A percentile compares a stretch with the other conserved stretches of the same genome.
These are phyloP conservation scores for Candida patagonica DNA, from an alignment of 805 yeast genomes.

Conservation along the genomic window DNA sequence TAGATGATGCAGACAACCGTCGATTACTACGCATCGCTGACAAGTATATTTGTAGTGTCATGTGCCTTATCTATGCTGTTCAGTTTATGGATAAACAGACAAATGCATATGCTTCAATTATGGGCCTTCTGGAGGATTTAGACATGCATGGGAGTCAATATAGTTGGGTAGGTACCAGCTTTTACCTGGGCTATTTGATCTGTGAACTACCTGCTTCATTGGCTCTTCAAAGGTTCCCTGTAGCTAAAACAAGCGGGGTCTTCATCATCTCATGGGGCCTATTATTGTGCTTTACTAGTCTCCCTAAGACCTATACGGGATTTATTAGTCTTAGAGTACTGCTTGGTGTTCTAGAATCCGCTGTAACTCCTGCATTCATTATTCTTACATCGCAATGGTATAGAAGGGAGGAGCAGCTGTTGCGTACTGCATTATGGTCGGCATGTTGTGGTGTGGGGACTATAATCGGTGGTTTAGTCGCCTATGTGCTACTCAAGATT, in stretches of 20 bases:
- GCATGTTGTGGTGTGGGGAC: conserved; percentile 37
- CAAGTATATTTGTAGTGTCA: conserved; percentile 39
- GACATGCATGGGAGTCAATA: conserved; percentile 36
- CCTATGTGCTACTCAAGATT: conserved; percentile 34
- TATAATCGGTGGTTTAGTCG: conserved; percentile 38
- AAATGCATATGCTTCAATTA: conserved; percentile 42
- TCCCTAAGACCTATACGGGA: conserved; percentile 36
- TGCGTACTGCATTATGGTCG: conserved; percentile 35
- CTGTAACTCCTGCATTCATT: conserved; percentile 51
- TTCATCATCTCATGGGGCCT: conserved; percentile 56
- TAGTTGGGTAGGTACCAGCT: conserved; percentile 48
- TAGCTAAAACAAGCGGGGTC: conserved; percentile 41
- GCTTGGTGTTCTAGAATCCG: conserved; percentile 44
- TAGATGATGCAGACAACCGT: conserved; percentile 21
- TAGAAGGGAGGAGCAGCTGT: conserved; percentile 38
- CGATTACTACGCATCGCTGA: conserved; percentile 43
- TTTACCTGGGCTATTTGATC: conserved; percentile 54
- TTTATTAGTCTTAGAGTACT: conserved; percentile 40
- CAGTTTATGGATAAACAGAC: conserved; percentile 57
- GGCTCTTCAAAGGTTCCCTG: conserved; percentile 46
- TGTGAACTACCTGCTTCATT: conserved; percentile 44
- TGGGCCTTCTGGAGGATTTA: conserved; percentile 40
- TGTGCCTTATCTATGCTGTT: conserved; percentile 40
- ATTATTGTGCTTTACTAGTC: conserved; percentile 43
- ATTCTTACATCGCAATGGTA: conserved; percentile 53